These are phyloP conservation scores for Chlorella sorokiniana DNA, from an alignment of 139 green algal species.

Conservation along the genomic window DNA sequence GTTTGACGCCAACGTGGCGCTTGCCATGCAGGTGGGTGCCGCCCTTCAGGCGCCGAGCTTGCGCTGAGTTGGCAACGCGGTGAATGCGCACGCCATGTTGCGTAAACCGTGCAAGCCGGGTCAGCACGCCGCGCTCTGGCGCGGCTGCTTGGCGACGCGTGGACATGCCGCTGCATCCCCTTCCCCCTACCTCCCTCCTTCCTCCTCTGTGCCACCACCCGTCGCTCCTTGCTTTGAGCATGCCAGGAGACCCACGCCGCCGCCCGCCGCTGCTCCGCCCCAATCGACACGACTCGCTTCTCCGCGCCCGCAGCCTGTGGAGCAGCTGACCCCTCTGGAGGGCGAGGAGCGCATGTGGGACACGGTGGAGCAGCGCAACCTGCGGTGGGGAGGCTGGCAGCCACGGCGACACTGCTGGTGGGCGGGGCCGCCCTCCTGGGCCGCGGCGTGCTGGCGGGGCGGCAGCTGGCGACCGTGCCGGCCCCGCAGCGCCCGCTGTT, in stretches of 20 bases:
- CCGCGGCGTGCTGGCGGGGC: constrained; percentile 1
- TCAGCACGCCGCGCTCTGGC: too few relatives aligned
- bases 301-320: constrained; percentile 7
- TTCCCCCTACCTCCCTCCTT: too few relatives aligned
- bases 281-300: neutral
- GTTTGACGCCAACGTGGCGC: constrained; percentile 25
- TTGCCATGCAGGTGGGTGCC: constrained; percentile 19
- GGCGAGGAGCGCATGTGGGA: constrained; percentile 38
- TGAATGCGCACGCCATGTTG: too few relatives aligned
- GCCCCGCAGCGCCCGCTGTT: neutral
- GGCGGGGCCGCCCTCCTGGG: constrained; percentile 10
- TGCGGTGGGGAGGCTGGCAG: constrained; percentile 37
- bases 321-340: constrained; percentile 22
- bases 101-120: too few relatives aligned
- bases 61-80: too few relatives aligned
- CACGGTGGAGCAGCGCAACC: neutral
- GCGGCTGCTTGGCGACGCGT: too few relatives aligned
- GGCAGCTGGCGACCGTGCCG: neutral
- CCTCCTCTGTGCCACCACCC: too few relatives aligned
- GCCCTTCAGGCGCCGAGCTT: neutral
- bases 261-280: neutral
- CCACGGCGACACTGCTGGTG: constrained; percentile 14
- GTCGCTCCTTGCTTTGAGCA: neutral
- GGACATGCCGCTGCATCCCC: too few relatives aligned
- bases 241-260: neutral